Evolutionary conservation across 768 basidiomycete genomes (phyloP), one percentile per base, ranked within the genome.

Genomic region (Serpula lacrymans): DNA sequence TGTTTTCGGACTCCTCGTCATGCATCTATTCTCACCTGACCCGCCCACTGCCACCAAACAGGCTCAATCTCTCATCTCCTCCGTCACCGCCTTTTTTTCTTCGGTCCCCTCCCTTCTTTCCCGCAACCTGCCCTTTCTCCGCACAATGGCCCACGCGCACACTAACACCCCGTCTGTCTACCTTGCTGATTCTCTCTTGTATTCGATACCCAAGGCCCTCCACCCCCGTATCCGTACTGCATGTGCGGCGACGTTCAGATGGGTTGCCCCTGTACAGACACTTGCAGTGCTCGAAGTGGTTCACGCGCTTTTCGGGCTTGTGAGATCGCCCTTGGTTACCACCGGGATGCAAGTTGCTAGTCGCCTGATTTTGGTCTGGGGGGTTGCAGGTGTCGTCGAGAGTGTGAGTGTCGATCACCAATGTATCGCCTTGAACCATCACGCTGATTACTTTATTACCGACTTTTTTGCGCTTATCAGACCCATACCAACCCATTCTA

Each of bases 331-430:
- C 6, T 55, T 89, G 10, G 69, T 64, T 11, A 92, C 90, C 0
- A 92, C 91, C 0, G 56, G 67, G 5, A 76, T 82, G 50, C 92
- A 96, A 60, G 90, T 95, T 27, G 74, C 80, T 0, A 88, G 84
- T 47, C 70, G 92, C 28, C 69, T 97, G 3, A 82, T 84, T 62
- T 69, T 91, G 30, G 80, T 97, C 2, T 97, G 91, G 92, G 87
- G 80, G 16, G 74, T 97, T 43, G 76, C 79, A 1, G 74, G 80
- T 42, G 70, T 71, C 35, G 88, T 82, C 51, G 69, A 72, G 1
- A 59, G 67, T 46, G 88, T 89, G 48, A 53, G 77, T 70, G 13
- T 22, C 12, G 34, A 31, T 34, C 44, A 14, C 26, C 13, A 12
- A 29, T 37, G 14, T 25, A 33, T 16, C 33, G 27, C 20, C 16